phyloP scores from a whole-genome alignment of 768 basidiomycete species.

The Tulasnella sp. region DNA sequence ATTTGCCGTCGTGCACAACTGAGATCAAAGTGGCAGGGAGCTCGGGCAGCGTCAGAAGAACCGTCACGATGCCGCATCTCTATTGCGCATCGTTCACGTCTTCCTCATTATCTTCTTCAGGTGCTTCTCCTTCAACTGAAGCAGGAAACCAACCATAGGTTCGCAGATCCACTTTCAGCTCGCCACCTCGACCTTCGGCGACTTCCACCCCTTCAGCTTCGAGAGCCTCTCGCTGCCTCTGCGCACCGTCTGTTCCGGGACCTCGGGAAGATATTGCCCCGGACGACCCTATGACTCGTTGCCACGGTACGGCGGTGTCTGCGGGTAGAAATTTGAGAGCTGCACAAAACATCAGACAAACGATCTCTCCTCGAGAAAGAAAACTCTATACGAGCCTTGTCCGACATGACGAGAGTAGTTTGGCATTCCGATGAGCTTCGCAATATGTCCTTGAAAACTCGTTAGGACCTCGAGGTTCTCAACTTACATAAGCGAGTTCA shows the following conservation, averaged over 20 bases:
- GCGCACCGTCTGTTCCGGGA: conserved; percentile 79
- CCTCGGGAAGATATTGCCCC: conserved; percentile 77
- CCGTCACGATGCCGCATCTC: background rate
- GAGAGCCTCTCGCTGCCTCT: conserved; percentile 72
- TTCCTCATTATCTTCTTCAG: conserved; percentile 13
- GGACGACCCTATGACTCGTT: conserved; percentile 71
- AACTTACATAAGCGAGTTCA: background rate
- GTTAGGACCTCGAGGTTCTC: background rate
- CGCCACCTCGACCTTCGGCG: conserved; percentile 22
- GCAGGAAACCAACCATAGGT: conserved; percentile 34
- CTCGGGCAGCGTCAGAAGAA: too few species aligned
- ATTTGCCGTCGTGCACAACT: background rate
- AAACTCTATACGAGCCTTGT: conserved; percentile 57
- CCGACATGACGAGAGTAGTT: conserved; percentile 79
- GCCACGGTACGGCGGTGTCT: conserved; percentile 76
- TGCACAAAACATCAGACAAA: conserved; percentile 40
- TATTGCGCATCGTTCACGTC: background rate
- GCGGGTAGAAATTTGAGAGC: conserved; percentile 77
- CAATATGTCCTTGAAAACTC: conserved; percentile 56
- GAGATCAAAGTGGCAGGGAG: background rate
- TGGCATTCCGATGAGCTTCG: conserved; percentile 80
- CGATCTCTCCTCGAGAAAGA: background rate
- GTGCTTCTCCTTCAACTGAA: conserved; percentile 12
- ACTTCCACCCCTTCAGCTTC: conserved; percentile 85
- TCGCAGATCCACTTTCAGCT: conserved; percentile 28